A percentile compares a stretch with the other conserved stretches of the same genome.
Conservation (phyloP, 2,329 filamentous ascomycete species). For the Aureobasidium leucospermi region DNA sequence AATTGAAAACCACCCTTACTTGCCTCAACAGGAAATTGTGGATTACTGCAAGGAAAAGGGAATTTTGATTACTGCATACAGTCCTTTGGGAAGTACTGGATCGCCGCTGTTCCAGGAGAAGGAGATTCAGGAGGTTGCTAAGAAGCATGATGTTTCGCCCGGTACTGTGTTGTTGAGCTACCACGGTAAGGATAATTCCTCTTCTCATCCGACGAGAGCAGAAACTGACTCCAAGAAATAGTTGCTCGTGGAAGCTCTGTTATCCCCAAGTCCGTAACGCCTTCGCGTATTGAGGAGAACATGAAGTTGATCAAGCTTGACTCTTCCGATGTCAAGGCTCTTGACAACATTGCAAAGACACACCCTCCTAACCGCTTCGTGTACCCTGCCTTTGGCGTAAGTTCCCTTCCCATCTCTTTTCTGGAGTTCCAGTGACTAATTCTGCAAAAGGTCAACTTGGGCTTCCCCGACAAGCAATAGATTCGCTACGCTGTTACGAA, state of each 20-base stretch:
- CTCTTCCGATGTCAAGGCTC: conserved; percentile 51
- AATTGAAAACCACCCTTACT: conserved; percentile 65
- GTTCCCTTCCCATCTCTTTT: not conserved
- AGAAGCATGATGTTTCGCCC: conserved; percentile 41
- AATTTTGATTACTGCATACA: conserved; percentile 67
- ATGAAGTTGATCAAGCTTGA: conserved; percentile 59
- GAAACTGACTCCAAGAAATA: conserved; percentile 25
- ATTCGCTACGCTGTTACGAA: not conserved
- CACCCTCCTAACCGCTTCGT: conserved; percentile 42
- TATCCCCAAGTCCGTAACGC: conserved; percentile 65
- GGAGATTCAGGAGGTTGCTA: conserved; percentile 39
- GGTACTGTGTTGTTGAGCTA: conserved; percentile 62
- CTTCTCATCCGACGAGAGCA: not conserved
- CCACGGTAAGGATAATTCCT: conserved; percentile 48
- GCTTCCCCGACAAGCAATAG: conserved; percentile 42
- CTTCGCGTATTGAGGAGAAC: conserved; percentile 63
- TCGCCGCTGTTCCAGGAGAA: conserved; percentile 42
- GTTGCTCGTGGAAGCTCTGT: conserved; percentile 64
- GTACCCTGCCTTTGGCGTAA: conserved; percentile 41
- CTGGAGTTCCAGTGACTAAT: conserved; percentile 11
- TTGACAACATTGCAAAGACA: conserved; percentile 39
- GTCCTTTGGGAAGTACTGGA: conserved; percentile 42
- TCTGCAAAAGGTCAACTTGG: conserved; percentile 32
- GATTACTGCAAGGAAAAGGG: conserved; percentile 60
- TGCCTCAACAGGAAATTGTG: conserved; percentile 65